Evolutionary conservation across 1,284 basidiomycete species (phyloP).

Genomic region (Cutaneotrichosporon curvatum): DNA sequence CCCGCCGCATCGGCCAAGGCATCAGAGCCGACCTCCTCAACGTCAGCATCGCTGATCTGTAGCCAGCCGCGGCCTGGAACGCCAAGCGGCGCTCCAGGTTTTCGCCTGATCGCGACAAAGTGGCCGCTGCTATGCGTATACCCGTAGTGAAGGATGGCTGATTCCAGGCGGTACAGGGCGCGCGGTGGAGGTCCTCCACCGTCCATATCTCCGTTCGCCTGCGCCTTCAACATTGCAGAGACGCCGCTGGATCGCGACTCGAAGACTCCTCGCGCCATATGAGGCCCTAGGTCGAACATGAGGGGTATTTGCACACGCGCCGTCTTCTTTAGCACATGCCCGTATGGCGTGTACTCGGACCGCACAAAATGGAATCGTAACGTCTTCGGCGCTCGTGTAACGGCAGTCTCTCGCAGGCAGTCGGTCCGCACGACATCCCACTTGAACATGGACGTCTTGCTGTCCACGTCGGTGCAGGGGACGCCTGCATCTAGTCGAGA

Average conservation of each 20-base stretch:
- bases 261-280: conserved; percentile 44
- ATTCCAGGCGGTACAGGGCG: conserved; percentile 68
- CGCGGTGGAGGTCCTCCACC: conserved; percentile 25
- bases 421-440: conserved; percentile 34
- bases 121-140: conserved; percentile 77
- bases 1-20: conserved; percentile 53
- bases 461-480: conserved; percentile 2
- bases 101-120: conserved; percentile 80
- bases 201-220: background rate
- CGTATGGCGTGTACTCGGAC: conserved; percentile 62
- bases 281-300: conserved; percentile 74
- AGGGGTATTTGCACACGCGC: conserved; percentile 74
- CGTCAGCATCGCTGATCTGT: conserved; percentile 73
- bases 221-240: background rate
- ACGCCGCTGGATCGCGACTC: conserved; percentile 20
- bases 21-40: conserved; percentile 68
- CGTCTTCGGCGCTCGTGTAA: conserved; percentile 64
- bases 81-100: conserved; percentile 52
- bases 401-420: conserved; percentile 31
- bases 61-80: conserved; percentile 56
- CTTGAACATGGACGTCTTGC: conserved; percentile 21
- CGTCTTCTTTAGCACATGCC: conserved; percentile 70
- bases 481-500: conserved; percentile 52
- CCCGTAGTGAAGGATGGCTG: conserved; percentile 83
- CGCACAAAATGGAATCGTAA: conserved; percentile 80